Base-by-base conservation (phyloP, 2,329 filamentous ascomycete genomes). In the Pyrenochaeta sp. region DNA sequence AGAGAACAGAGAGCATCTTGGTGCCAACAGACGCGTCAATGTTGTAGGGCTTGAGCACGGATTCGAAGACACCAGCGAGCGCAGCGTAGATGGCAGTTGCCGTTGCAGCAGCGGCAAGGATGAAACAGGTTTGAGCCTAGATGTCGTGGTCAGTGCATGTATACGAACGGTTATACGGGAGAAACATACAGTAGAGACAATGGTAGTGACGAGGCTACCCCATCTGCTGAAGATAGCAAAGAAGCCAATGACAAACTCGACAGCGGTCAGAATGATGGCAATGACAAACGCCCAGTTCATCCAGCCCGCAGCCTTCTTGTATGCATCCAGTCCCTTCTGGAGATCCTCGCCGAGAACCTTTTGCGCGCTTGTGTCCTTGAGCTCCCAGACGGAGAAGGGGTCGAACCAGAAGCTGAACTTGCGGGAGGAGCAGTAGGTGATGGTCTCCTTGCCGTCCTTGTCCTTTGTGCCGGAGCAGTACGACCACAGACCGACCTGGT, bases 401-500 rank as follows among this genome's bases (percentile, higher is more conserved):
- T 89, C 82, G 75, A 88, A 85, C 67, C 90, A 92, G 87, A 91
- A 99, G 78, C 91, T 82, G 66, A 88, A 87, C 74, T 88, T 80
- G 49, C 87, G 83, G 64, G 87, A 81, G 47, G 87, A 88, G 85
- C 94, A 98, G 64, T 83, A 77, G 37, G 77, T 78, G 62, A 83
- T 75, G 14, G 76, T 75, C 61, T 81, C 82, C 51, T 73, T 69
- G 43, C 72, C 80, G 2, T 55, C 53, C 60, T 82, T 81, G 66
- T 81, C 81, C 61, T 83, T 83, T 45, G 82, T 77, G 47, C 84
- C 86, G 51, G 81, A 80, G 84, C 95, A 98, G 84, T 92, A 97
- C 73, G 90, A 90, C 90, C 91, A 96, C 32, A 98, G 83, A 71
- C 85, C 86, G 71, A 98, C 82, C 56, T 90, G 85, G 84, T 97